Evolutionary conservation across 2,329 filamentous ascomycete species (phyloP), one percentile per base, ranked within the genome.

Genomic region (Arthroderma sp.): DNA sequence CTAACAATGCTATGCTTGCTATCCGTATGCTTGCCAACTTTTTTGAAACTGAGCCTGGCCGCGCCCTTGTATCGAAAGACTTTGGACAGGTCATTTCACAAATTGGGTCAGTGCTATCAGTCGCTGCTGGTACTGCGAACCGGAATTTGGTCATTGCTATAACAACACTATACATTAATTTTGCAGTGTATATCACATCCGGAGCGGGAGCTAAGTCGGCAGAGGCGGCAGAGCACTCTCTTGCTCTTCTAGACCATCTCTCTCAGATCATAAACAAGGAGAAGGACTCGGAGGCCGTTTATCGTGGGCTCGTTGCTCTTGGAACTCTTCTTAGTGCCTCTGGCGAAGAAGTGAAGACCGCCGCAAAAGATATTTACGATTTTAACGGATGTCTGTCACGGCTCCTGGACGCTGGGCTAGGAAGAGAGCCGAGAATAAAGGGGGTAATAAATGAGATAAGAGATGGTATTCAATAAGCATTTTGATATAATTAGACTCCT

Each of bases 1-100:
- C 81, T 43, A 95, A 95, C 63, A 86, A 86, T 52, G 76, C 78
- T 7, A 94, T 96, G 82, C 83, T 98, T 71, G 80, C 82, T 0
- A 71, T 86, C 8, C 83, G 91, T 3, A 77, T 82, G 9, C 72
- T 96, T 40, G 81, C 79, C 29, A 98, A 98, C 54, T 69, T 95
- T 5, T 94, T 95, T 58, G 74, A 77, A 48, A 85, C 84, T 0
- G 68, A 77, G 0, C 72, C 81, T 46, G 91, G 91, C 10, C 77
- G 84, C 22, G 67, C 69, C 38, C 65, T 86, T 3, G 77, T 79
- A 4, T 72, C 76, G 8, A 67, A 66, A 15, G 68, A 70, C 37
- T 77, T 80, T 15, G 74, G 80, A 36, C 69, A 73, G 34, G 74
- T 83, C 4, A 68, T 85, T 4, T 63, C 68, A 2, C 74, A 82